phyloP scores from a whole-genome alignment of 2,329 filamentous ascomycete species.

The Blumeriella jaapii region DNA sequence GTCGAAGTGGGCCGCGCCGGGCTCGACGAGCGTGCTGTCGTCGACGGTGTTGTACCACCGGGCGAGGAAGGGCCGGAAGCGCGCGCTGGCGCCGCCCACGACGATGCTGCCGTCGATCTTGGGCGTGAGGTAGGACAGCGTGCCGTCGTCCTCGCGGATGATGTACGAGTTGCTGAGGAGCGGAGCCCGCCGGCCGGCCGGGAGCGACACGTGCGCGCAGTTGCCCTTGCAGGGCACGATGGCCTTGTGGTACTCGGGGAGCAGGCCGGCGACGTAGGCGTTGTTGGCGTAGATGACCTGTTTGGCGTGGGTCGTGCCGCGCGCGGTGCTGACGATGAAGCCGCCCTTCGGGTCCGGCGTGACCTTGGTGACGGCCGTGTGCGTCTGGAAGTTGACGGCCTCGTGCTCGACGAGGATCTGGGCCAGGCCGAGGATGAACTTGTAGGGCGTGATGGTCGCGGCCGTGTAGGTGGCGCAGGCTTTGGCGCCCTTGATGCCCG shows the following conservation, averaged over 20 bases:
- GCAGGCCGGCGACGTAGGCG: constrained; percentile 40
- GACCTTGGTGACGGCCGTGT: constrained; percentile 32
- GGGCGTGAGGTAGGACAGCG: constrained; percentile 19
- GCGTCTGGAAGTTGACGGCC: constrained; percentile 38
- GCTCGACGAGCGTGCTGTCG: constrained; percentile 34
- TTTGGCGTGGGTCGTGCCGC: constrained; percentile 41
- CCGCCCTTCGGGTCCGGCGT: constrained; percentile 17
- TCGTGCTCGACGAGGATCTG: constrained; percentile 33
- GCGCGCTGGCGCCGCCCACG: constrained; percentile 32
- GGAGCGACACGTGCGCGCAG: constrained; percentile 3
- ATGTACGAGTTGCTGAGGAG: constrained; percentile 5
- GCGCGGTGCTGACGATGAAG: constrained; percentile 40
- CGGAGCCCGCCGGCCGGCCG: background rate
- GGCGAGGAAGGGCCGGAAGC: constrained; percentile 24
- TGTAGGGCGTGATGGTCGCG: constrained; percentile 42
- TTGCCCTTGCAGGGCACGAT: constrained; percentile 13
- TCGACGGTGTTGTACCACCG: constrained; percentile 37
- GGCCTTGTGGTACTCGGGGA: constrained; percentile 12
- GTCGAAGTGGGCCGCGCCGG: constrained; percentile 34
- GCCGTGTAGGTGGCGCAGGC: constrained; percentile 18
- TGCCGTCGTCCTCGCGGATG: constrained; percentile 4
- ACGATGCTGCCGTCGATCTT: constrained; percentile 25
- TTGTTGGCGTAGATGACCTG: constrained; percentile 55
- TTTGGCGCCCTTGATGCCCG: constrained; percentile 19
- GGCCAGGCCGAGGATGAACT: constrained; percentile 42